These are phyloP conservation scores for Ceratocystis destructans DNA, from an alignment of 2,329 filamentous ascomycete species.

Conservation along the genomic window DNA sequence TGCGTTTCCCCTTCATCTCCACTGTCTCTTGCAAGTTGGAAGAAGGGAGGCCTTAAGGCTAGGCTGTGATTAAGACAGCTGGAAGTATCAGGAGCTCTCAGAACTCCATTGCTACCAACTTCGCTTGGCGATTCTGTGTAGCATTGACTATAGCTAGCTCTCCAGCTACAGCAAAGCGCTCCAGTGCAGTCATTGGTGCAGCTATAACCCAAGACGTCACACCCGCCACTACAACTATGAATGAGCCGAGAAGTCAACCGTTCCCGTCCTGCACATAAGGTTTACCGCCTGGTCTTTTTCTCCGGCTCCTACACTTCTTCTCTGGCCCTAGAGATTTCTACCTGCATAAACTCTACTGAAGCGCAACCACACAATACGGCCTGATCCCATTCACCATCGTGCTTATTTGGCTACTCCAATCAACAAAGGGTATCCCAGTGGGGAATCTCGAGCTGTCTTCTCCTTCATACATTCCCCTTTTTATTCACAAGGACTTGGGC, in stretches of 20 bases:
- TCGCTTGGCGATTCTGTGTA: neutral
- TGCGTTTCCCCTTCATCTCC: neutral
- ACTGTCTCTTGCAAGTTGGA: neutral
- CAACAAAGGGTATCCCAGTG: neutral
- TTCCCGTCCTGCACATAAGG: slow-evolving; percentile 1
- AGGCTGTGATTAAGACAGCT: no score
- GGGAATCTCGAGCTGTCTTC: neutral
- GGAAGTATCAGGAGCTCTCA: neutral
- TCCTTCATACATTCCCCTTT: neutral
- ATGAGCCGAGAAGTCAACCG: neutral
- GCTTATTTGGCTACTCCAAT: neutral
- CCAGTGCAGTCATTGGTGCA: neutral
- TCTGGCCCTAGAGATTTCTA: neutral
- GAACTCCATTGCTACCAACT: neutral
- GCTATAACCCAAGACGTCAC: neutral
- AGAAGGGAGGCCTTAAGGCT: no score
- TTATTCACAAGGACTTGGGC: slow-evolving; percentile 1
- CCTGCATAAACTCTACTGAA: neutral
- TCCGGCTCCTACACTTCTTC: slow-evolving; percentile 1
- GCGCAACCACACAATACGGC: neutral
- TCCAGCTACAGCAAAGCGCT: neutral
- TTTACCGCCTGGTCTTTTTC: neutral
- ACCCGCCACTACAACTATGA: neutral
- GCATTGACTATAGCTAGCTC: neutral
- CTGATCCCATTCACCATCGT: neutral